Percentiles rank a stretch among this genome's conserved stretches.
These are phyloP conservation scores for Notholithocarpus densiflorus DNA, from an alignment of 306 rosid genomes.

Conservation along the genomic window DNA sequence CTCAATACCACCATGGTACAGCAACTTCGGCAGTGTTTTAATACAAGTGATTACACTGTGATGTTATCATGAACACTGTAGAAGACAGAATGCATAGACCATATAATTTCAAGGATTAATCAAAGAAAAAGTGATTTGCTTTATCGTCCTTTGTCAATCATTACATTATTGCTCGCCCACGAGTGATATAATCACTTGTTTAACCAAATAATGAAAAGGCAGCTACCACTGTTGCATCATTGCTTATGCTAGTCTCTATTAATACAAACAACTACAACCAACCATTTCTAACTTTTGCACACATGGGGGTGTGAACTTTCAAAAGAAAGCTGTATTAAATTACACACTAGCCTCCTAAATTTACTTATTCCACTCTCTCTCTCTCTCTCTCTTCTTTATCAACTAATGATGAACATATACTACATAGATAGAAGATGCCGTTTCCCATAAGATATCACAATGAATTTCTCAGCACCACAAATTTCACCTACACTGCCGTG, in stretches of 20 bases:
- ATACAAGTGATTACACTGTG: not conserved
- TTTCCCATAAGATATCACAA: not conserved
- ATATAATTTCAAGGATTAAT: not conserved
- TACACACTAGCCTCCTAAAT: constrained; percentile 22
- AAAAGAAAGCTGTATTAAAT: constrained; percentile 11
- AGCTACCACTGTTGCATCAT: constrained; percentile 22
- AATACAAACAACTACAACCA: constrained; percentile 35
- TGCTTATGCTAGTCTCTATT: constrained; percentile 23
- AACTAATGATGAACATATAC: constrained; percentile 11
- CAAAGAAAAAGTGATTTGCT: not conserved
- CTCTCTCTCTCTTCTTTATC: constrained; percentile 14
- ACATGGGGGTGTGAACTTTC: constrained; percentile 32
- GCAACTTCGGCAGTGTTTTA: not conserved
- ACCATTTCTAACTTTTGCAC: constrained; percentile 44
- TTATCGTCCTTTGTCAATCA: not conserved
- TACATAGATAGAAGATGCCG: not conserved
- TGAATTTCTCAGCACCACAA: not conserved
- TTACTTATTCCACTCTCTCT: constrained; percentile 18
- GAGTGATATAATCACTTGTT: constrained; percentile 25
- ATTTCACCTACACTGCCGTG: not conserved
- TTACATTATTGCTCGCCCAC: constrained; percentile 18
- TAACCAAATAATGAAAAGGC: not conserved
- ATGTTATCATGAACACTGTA: not conserved
- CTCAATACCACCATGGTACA: not conserved
- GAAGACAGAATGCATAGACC: not conserved